phyloP scores from a whole-genome alignment of 352 stramenopile genomes.

The Peronospora destructor region DNA sequence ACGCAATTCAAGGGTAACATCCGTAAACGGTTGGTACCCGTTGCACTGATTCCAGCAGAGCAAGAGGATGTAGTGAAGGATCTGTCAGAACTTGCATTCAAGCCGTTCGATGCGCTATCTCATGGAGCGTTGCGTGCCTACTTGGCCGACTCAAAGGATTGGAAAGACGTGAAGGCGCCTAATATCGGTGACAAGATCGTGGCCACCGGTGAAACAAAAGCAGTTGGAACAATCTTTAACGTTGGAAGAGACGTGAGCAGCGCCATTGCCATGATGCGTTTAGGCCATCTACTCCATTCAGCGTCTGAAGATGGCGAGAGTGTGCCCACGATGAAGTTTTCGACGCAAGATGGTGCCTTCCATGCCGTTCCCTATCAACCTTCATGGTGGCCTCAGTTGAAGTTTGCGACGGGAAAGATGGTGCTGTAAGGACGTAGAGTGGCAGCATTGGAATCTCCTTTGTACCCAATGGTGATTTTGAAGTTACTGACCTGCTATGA shows the following conservation, averaged over 20 bases:
- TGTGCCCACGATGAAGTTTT: slow-evolving; percentile 47
- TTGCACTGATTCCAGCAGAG: slow-evolving; percentile 54
- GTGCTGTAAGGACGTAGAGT: slow-evolving; percentile 28
- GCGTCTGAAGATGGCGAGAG: slow-evolving; percentile 28
- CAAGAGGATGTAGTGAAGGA: slow-evolving; percentile 44
- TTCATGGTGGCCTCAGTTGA: slow-evolving; percentile 66
- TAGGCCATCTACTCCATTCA: slow-evolving; percentile 54
- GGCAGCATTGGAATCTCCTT: not conserved
- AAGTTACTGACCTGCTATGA: no score
- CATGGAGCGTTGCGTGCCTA: slow-evolving; percentile 39
- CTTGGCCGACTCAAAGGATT: slow-evolving; percentile 30
- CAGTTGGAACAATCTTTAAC: slow-evolving; percentile 47
- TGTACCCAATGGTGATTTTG: not conserved
- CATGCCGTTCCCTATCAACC: slow-evolving; percentile 66
- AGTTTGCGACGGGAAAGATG: slow-evolving; percentile 73
- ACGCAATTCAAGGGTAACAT: slow-evolving; percentile 91
- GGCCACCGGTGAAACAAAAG: slow-evolving; percentile 46
- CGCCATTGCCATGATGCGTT: slow-evolving; percentile 69
- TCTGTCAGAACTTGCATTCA: slow-evolving; percentile 50
- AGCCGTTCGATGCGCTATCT: slow-evolving; percentile 40
- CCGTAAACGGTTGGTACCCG: slow-evolving; percentile 70
- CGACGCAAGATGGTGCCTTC: slow-evolving; percentile 58
- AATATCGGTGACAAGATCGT: slow-evolving; percentile 47
- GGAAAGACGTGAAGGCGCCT: slow-evolving; percentile 18
- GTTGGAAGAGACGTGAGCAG: slow-evolving; percentile 43